Percentiles rank a stretch among this genome's conserved stretches.
Evolutionary conservation across 2,329 filamentous ascomycete species (phyloP).

Genomic region (Helminthosporium solani): DNA sequence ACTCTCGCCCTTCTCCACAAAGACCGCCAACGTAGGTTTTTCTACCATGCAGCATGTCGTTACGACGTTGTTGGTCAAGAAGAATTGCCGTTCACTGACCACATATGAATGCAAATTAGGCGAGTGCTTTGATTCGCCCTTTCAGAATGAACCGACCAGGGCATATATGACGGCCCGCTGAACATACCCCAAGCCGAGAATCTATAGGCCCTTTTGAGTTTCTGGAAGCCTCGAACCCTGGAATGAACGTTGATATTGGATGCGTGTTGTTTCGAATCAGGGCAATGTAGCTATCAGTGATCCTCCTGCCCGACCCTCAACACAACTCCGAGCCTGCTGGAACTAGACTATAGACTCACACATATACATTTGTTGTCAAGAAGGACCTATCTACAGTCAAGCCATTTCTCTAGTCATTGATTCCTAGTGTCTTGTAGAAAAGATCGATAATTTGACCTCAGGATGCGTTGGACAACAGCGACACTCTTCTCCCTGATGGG

Average conservation of each 20-base stretch:
- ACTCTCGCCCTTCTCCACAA: background rate
- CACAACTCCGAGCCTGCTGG: background rate
- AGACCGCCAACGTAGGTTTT: background rate
- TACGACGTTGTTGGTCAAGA: background rate
- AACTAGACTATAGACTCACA: background rate
- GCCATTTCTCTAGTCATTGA: background rate
- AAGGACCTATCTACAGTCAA: background rate
- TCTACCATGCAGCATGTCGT: background rate
- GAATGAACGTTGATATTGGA: background rate
- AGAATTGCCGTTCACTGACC: constrained; percentile 7
- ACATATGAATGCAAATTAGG: constrained; percentile 6
- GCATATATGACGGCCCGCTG: constrained; percentile 1
- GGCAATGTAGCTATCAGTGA: background rate
- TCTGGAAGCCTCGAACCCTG: background rate
- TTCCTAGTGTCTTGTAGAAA: background rate
- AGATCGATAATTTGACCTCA: background rate
- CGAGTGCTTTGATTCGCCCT: constrained; percentile 4
- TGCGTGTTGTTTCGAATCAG: background rate
- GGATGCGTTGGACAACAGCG: constrained; percentile 8
- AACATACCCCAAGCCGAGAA: background rate
- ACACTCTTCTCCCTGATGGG: constrained; percentile 10
- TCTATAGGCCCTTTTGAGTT: background rate
- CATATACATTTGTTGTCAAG: too few species aligned
- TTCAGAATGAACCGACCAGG: background rate
- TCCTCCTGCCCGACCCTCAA: background rate